phyloP scores from a whole-genome alignment of 2,329 filamentous ascomycete genomes.

The Tolypocladium tropicale region DNA sequence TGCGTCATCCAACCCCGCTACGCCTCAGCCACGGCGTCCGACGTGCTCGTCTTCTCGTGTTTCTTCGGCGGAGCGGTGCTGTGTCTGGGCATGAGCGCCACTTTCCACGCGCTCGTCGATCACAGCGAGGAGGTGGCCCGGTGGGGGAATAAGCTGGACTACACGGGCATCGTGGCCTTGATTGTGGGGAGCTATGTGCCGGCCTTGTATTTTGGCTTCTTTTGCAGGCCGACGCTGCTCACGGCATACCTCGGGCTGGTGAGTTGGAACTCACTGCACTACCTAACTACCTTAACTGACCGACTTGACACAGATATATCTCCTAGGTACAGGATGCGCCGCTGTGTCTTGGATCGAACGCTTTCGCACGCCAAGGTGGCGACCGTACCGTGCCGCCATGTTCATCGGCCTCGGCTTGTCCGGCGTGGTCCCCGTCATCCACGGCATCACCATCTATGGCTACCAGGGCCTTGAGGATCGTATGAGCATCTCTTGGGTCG shows the following conservation, averaged over 20 bases:
- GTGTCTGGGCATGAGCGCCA: slow-evolving; percentile 73
- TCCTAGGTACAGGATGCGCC: slow-evolving; percentile 67
- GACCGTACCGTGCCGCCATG: slow-evolving; percentile 79
- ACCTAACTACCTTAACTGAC: too few relatives aligned
- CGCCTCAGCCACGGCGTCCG: slow-evolving; percentile 45
- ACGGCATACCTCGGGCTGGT: slow-evolving; percentile 67
- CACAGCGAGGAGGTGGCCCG: slow-evolving; percentile 69
- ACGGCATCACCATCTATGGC: slow-evolving; percentile 62
- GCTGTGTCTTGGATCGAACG: slow-evolving; percentile 67
- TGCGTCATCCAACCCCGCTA: slow-evolving; percentile 54
- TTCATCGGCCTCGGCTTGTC: slow-evolving; percentile 82
- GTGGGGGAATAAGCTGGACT: slow-evolving; percentile 89
- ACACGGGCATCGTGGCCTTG: slow-evolving; percentile 82
- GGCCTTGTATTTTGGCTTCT: slow-evolving; percentile 79
- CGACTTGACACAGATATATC: slow-evolving; percentile 51
- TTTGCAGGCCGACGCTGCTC: slow-evolving; percentile 55
- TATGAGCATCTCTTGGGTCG: slow-evolving; percentile 73
- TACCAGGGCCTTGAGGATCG: slow-evolving; percentile 53
- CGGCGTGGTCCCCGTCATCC: slow-evolving; percentile 71
- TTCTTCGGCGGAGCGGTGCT: slow-evolving; percentile 68
- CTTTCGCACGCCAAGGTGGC: slow-evolving; percentile 75
- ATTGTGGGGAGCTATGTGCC: slow-evolving; percentile 91
- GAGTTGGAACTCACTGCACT: slow-evolving; percentile 18
- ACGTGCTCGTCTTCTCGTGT: slow-evolving; percentile 64
- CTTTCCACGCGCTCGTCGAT: slow-evolving; percentile 76